phyloP scores from a whole-genome alignment of 139 green algal species.

The Spirogloea muscicola region DNA sequence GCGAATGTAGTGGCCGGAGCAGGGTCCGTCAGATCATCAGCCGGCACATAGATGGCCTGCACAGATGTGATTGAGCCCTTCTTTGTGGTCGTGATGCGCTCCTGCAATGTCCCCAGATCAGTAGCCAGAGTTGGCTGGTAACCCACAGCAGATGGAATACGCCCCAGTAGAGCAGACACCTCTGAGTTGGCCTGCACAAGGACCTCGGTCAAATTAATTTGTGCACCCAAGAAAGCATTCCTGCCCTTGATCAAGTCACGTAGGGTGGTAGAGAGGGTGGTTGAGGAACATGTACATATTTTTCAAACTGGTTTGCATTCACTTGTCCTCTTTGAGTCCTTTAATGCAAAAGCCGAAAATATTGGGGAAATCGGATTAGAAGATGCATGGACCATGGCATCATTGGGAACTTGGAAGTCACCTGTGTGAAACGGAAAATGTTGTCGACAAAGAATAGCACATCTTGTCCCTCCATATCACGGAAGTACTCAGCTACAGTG shows the following conservation, averaged over 20 bases:
- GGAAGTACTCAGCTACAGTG: conserved; percentile 99
- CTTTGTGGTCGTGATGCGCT: conserved; percentile 97
- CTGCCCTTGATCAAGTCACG: too few relatives aligned
- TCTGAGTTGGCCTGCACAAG: conserved; percentile 45
- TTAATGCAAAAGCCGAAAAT: too few relatives aligned
- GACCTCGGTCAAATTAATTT: too few relatives aligned
- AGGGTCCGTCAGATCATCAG: conserved; percentile 52
- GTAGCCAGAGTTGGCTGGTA: conserved; percentile 99
- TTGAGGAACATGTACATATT: too few relatives aligned
- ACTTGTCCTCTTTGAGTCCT: too few relatives aligned
- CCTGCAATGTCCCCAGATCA: conserved; percentile 95
- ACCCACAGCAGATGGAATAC: conserved; percentile 97
- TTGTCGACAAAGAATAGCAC: conserved; percentile 99
- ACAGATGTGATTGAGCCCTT: conserved; percentile 99
- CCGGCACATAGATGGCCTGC: conserved; percentile 61
- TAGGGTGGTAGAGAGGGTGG: too few relatives aligned
- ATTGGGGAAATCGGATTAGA: not conserved
- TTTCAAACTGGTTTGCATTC: too few relatives aligned
- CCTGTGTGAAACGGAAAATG: conserved; percentile 98
- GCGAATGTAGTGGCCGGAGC: conserved; percentile 52
- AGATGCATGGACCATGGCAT: too few relatives aligned
- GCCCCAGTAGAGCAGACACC: conserved; percentile 96
- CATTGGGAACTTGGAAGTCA: conserved; percentile 1
- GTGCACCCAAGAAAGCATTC: too few relatives aligned
- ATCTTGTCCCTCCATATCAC: conserved; percentile 97